Base-by-base conservation (phyloP, 805 yeast genomes). In the Lachancea lanzarotensis region DNA sequence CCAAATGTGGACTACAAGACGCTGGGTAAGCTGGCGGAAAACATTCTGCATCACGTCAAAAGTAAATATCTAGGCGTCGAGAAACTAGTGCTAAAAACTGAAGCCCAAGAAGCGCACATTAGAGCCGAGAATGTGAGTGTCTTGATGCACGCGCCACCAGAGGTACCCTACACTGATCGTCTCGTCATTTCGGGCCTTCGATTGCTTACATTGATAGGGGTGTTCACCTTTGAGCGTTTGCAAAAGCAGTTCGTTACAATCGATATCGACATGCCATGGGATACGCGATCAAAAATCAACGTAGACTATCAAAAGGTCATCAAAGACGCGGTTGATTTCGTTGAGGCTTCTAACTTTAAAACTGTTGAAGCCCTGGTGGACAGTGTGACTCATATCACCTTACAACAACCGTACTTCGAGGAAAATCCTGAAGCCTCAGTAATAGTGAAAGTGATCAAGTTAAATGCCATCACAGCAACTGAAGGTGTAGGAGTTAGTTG, bases 291-390 rank as follows among this genome's bases (percentile, higher is more conserved):
- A 10, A 43, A 41, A 2, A 34, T 37, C 5, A 42, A 47, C 45
- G 34, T 53, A 40, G 39, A 54, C 40, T 43, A 59, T 17, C 68
- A 73, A 38, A 61, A 70, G 27, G 68, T 76, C 35, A 74, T 82
- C 18, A 75, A 75, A 22, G 67, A 62, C 2, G 72, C 84, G 3
- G 69, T 74, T 0, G 55, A 57, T 0, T 85, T 81, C 54, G 84
- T 88, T n/a, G 95, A 85, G 56, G 60, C 58, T n/a, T 76, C 95
- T 1, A 79, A 80, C 50, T 93, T 87, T 68, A 83, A 86, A 56
- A 93, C 99, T 0, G 95, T 93, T 1, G 99, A 93, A 60, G 96
- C 97, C 0, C 71, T 93, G 38, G 95, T 86, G 2, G 75, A 80
- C 47, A 75, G 79, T 10, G 82, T 87, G 22, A 81, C 87, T 2